Conservation (phyloP, 306 rosid genomes). For the Castanopsis chinensis region DNA sequence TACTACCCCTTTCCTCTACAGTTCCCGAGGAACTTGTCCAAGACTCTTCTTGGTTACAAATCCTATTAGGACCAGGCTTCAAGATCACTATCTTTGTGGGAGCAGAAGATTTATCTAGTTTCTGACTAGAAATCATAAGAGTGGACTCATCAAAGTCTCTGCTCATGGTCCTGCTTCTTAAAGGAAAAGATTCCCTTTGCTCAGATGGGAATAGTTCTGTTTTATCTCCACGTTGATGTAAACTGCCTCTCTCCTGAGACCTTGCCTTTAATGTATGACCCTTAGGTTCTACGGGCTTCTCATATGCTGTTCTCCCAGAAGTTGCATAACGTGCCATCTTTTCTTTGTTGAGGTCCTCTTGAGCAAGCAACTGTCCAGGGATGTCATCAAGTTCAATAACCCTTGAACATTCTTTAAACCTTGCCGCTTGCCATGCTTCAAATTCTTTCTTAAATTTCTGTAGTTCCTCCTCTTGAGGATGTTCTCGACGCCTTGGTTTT, state of each 20-base stretch:
- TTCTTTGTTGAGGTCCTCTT: constrained; percentile 52
- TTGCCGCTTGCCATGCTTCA: constrained; percentile 88
- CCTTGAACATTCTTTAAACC: constrained; percentile 78
- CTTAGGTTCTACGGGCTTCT: constrained; percentile 39
- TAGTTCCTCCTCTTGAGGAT: constrained; percentile 96
- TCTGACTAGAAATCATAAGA: constrained; percentile 40
- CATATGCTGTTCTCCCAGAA: constrained; percentile 27
- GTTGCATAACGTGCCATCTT: constrained; percentile 35
- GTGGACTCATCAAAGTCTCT: constrained; percentile 76
- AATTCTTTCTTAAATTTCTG: constrained; percentile 92
- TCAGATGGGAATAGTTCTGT: constrained; percentile 39
- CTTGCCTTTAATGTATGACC: constrained; percentile 27
- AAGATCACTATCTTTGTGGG: constrained; percentile 82
- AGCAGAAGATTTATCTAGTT: constrained; percentile 38
- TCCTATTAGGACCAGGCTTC: constrained; percentile 84
- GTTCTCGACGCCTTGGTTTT: constrained; percentile 65
- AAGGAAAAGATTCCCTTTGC: constrained; percentile 41
- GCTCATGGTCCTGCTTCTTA: constrained; percentile 65
- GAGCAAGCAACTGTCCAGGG: constrained; percentile 39
- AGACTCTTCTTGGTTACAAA: constrained; percentile 53
- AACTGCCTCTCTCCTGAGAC: constrained; percentile 28
- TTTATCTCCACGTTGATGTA: constrained; percentile 31
- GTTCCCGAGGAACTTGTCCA: constrained; percentile 57
- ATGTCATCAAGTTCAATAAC: constrained; percentile 49
- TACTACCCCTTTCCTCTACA: constrained; percentile 60